Evolutionary conservation across 257 asterid species (phyloP).

Genomic region (Lithospermum erythrorhizon): DNA sequence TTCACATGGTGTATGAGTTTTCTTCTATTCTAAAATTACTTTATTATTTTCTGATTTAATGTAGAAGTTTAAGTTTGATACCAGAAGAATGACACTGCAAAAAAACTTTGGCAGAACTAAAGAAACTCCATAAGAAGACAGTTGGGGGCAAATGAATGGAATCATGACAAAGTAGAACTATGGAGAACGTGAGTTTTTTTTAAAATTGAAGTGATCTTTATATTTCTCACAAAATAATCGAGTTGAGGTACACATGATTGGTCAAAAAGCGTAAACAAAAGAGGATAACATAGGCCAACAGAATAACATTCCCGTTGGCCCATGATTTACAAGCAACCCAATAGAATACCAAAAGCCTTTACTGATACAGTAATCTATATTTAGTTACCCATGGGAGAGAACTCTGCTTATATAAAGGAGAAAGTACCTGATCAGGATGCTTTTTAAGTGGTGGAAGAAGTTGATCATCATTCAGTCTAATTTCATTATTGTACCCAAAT

Average conservation of each 20-base stretch:
- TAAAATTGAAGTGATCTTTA: too few relatives aligned
- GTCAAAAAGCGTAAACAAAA: neutral
- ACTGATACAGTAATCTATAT: neutral
- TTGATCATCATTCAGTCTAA: conserved; percentile 79
- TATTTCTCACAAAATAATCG: too few relatives aligned
- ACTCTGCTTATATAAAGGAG: neutral
- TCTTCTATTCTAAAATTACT: neutral
- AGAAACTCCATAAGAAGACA: neutral
- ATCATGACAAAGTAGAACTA: too few relatives aligned
- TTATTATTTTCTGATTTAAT: neutral
- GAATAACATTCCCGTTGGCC: neutral
- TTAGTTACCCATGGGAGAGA: neutral
- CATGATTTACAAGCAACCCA: neutral
- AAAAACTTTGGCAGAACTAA: neutral
- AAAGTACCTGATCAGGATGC: conserved; percentile 77
- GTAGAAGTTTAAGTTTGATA: neutral
- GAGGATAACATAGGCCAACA: neutral
- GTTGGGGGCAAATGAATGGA: too few relatives aligned
- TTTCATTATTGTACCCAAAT: conserved; percentile 91
- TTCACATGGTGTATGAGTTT: neutral
- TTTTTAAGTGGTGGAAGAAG: conserved; percentile 74
- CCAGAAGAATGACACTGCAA: neutral
- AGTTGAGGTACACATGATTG: neutral
- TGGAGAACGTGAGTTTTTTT: too few relatives aligned
- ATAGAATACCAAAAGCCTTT: neutral